These are phyloP conservation scores for Metschnikowia aberdeeniae DNA, from an alignment of 805 yeast species.

Conservation along the genomic window DNA sequence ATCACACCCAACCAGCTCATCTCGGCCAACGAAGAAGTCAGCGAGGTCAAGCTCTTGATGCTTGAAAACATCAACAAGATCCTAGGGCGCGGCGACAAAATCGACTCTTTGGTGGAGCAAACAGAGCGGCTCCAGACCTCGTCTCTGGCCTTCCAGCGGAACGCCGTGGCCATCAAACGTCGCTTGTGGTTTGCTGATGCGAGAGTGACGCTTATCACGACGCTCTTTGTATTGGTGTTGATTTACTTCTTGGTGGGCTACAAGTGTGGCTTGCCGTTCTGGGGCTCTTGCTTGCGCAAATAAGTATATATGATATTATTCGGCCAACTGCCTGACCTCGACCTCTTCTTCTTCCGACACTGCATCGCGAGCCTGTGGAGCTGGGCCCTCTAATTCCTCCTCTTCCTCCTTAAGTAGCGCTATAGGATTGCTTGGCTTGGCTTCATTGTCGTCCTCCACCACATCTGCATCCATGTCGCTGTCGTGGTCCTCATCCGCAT, in stretches of 20 bases:
- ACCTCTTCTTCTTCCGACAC: constrained; percentile 14
- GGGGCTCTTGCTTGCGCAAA: constrained; percentile 1
- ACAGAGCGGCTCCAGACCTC: constrained; percentile 68
- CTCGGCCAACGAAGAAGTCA: constrained; percentile 51
- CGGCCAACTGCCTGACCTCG: constrained; percentile 8
- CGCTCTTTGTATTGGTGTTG: constrained; percentile 21
- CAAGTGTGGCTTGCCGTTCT: constrained; percentile 53
- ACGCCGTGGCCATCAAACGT: constrained; percentile 59
- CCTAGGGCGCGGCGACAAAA: constrained; percentile 73
- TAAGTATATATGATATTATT: background rate
- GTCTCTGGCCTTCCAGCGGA: constrained; percentile 65
- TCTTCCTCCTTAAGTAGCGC: constrained; percentile 30
- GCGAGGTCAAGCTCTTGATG: constrained; percentile 65
- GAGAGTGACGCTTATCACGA: constrained; percentile 35
- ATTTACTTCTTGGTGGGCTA: constrained; percentile 46
- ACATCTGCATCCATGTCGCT: constrained; percentile 12
- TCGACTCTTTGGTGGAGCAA: constrained; percentile 68
- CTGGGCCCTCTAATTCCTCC: constrained; percentile 29
- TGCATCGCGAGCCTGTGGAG: constrained; percentile 8
- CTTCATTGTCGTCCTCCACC: constrained; percentile 12
- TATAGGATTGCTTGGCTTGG: constrained; percentile 27
- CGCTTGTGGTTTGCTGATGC: constrained; percentile 67
- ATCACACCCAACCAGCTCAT: constrained; percentile 36
- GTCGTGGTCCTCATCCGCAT: constrained; percentile 11
- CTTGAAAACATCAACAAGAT: constrained; percentile 68